These are phyloP conservation scores for Reutealis trisperma DNA, from an alignment of 345 rosid genomes.

Conservation along the genomic window DNA sequence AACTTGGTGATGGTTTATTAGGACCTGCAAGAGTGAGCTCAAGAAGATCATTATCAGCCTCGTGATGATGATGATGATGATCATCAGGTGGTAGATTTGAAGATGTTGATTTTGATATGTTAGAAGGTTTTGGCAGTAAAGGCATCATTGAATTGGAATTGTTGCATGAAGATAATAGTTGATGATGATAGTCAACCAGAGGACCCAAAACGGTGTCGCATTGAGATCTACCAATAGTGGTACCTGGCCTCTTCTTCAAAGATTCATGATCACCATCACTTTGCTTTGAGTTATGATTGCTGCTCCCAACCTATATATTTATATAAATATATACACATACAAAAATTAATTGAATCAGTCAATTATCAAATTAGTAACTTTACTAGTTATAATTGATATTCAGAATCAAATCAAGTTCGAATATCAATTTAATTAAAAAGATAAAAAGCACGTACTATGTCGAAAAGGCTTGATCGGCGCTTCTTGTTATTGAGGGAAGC, in stretches of 20 bases:
- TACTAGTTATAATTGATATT: not conserved
- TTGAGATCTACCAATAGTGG: not conserved
- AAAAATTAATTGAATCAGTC: not conserved
- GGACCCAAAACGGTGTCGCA: constrained; percentile 4
- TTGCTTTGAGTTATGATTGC: not conserved
- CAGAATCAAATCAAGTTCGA: too few relatives aligned
- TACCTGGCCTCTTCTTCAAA: not conserved
- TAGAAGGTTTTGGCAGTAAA: constrained; percentile 18
- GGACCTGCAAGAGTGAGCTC: constrained; percentile 59
- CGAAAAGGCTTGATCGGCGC: constrained; percentile 67
- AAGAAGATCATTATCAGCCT: constrained; percentile 23
- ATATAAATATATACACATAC: too few relatives aligned
- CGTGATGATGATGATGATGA: not conserved
- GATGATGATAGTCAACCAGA: constrained; percentile 1
- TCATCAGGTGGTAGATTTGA: not conserved
- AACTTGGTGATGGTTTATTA: constrained; percentile 24
- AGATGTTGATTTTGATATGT: constrained; percentile 14
- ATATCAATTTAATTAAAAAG: not conserved
- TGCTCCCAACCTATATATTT: constrained; percentile 25
- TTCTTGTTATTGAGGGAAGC: constrained; percentile 49
- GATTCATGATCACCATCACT: constrained; percentile 1
- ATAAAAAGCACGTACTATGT: constrained; percentile 35
- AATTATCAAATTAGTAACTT: not conserved
- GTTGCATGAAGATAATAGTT: not conserved
- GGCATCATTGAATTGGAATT: not conserved